A percentile compares a stretch with the other conserved stretches of the same genome.
phyloP scores from a whole-genome alignment of 495 filamentous ascomycete species.

The Annulohypoxylon nitens region DNA sequence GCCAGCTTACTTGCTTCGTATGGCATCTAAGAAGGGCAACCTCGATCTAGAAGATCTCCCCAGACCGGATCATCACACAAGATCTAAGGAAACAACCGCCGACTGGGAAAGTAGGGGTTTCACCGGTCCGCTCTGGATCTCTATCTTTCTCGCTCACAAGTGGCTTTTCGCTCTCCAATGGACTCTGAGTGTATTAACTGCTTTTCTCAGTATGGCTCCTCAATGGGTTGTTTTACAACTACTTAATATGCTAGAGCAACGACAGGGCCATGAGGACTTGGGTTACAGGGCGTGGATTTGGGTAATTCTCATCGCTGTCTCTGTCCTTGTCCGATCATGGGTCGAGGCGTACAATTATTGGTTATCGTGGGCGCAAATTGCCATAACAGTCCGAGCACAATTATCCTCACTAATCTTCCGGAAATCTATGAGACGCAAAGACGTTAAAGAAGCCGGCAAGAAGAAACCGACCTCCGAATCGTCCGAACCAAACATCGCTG shows the following conservation, averaged over 20 bases:
- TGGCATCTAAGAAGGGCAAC: slow-evolving; percentile 66
- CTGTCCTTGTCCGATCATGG: slow-evolving; percentile 68
- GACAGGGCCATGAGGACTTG: slow-evolving; percentile 56
- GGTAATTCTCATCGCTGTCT: slow-evolving; percentile 71
- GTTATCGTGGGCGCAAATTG: slow-evolving; percentile 73
- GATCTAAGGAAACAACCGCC: slow-evolving; percentile 61
- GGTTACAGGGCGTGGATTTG: slow-evolving; percentile 72
- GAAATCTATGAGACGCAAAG: slow-evolving; percentile 84
- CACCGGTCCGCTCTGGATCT: slow-evolving; percentile 71
- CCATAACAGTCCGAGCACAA: slow-evolving; percentile 75
- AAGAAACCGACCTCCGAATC: slow-evolving; percentile 46
- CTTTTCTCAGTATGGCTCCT: slow-evolving; percentile 74
- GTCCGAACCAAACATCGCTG: slow-evolving; percentile 41
- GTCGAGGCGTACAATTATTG: slow-evolving; percentile 74
- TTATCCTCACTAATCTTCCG: slow-evolving; percentile 80
- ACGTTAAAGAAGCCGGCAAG: slow-evolving; percentile 71
- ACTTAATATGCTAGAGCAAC: slow-evolving; percentile 71
- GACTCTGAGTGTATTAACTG: slow-evolving; percentile 63
- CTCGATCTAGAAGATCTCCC: slow-evolving; percentile 73
- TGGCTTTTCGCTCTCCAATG: slow-evolving; percentile 67
- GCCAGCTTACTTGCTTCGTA: slow-evolving; percentile 66
- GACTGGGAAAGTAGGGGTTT: slow-evolving; percentile 66
- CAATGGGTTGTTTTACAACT: slow-evolving; percentile 77
- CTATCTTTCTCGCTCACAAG: slow-evolving; percentile 68
- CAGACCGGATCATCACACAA: slow-evolving; percentile 62